Conservation (phyloP, 257 asterid genomes). For the Dorcoceras hygrometricum region DNA sequence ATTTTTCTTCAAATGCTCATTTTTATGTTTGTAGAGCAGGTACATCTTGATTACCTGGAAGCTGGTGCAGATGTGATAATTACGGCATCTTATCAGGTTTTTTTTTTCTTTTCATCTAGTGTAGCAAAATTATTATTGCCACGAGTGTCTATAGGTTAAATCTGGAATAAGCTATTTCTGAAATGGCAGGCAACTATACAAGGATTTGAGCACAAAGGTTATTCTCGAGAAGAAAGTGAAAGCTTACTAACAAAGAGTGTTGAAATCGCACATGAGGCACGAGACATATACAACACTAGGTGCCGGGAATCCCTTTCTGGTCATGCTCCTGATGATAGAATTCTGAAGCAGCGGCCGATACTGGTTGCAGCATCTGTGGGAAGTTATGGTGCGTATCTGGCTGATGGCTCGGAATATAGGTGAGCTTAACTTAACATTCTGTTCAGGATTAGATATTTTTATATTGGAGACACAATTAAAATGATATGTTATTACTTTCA, state of each 20-base stretch:
- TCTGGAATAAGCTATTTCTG: slow-evolving; percentile 16
- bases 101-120: not conserved
- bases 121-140: slow-evolving; percentile 14
- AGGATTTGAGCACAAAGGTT: slow-evolving; percentile 81
- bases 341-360: slow-evolving; percentile 62
- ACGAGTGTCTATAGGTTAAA: slow-evolving; percentile 4
- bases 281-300: slow-evolving; percentile 53
- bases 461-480: not conserved
- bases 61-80: slow-evolving; percentile 85
- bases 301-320: slow-evolving; percentile 42
- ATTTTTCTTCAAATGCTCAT: slow-evolving; percentile 16
- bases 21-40: slow-evolving; percentile 48
- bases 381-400: slow-evolving; percentile 88
- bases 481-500: not conserved
- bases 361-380: slow-evolving; percentile 95
- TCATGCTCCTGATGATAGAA: slow-evolving; percentile 38
- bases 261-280: slow-evolving; percentile 75
- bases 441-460: not conserved
- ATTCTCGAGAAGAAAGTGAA: slow-evolving; percentile 72
- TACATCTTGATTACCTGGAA: slow-evolving; percentile 90
- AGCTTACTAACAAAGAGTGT: slow-evolving; percentile 70
- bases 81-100: slow-evolving; percentile 88
- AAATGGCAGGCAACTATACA: slow-evolving; percentile 80
- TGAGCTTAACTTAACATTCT: slow-evolving; percentile 27
- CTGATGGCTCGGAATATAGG: slow-evolving; percentile 97